phyloP scores from a whole-genome alignment of 345 rosid species.

The Odontarrhena argentea region DNA sequence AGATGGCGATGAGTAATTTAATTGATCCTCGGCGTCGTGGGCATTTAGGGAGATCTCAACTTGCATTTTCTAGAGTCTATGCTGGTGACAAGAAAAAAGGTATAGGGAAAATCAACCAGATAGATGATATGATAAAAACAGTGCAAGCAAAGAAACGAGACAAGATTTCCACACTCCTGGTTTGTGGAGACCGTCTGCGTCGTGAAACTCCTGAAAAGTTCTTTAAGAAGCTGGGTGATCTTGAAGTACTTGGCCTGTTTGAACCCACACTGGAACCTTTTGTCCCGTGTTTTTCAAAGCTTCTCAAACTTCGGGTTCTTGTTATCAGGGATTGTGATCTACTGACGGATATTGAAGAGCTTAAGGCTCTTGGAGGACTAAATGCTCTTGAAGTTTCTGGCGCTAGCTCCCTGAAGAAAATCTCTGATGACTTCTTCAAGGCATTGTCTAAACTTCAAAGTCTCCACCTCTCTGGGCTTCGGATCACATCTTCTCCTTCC shows the following conservation, averaged over 20 bases:
- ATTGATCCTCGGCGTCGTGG: conserved; percentile 43
- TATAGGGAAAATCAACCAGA: conserved; percentile 48
- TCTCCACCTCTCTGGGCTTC: conserved; percentile 54
- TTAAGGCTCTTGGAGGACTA: conserved; percentile 38
- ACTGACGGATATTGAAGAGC: conserved; percentile 21
- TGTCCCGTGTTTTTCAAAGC: background rate
- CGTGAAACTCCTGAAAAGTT: conserved; percentile 32
- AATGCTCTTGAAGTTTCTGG: conserved; percentile 62
- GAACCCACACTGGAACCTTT: conserved; percentile 40
- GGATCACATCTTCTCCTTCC: conserved; percentile 44
- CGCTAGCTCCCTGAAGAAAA: conserved; percentile 42
- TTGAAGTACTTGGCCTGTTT: conserved; percentile 51
- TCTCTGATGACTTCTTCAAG: conserved; percentile 40
- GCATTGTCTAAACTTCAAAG: conserved; percentile 39
- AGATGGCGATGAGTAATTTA: conserved; percentile 37
- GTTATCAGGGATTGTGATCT: conserved; percentile 54
- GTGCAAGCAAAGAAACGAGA: conserved; percentile 32
- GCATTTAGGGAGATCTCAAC: conserved; percentile 31
- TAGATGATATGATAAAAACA: conserved; percentile 57
- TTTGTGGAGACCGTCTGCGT: conserved; percentile 48
- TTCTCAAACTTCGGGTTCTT: conserved; percentile 46
- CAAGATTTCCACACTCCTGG: conserved; percentile 44
- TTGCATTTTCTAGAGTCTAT: conserved; percentile 46
- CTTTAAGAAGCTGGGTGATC: conserved; percentile 37
- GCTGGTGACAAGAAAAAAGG: conserved; percentile 30